These are phyloP conservation scores for Lichtheimia corymbifera DNA, from an alignment of 371 early-diverging fungal genomes.

Conservation along the genomic window DNA sequence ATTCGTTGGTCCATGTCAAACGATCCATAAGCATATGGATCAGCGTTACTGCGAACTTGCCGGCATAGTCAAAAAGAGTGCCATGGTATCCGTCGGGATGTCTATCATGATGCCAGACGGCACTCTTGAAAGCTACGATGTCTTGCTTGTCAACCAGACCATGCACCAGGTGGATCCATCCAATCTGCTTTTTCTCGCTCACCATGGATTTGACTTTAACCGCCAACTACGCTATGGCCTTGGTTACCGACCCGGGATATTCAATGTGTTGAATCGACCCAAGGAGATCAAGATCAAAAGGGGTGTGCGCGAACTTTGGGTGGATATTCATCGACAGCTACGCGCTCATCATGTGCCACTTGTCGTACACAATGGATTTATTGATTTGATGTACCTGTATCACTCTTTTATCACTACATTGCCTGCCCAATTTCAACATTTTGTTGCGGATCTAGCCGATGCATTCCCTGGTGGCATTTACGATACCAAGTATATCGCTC, in stretches of 20 bases:
- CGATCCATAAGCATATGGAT: slow-evolving; percentile 52
- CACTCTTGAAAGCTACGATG: slow-evolving; percentile 26
- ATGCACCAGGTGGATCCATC: slow-evolving; percentile 59
- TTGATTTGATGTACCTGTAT: slow-evolving; percentile 89
- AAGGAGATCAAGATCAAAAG: not conserved
- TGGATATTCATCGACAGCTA: slow-evolving; percentile 30
- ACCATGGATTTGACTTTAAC: slow-evolving; percentile 85
- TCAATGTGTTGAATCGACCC: not conserved
- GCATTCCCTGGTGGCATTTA: slow-evolving; percentile 85
- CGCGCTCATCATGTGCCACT: slow-evolving; percentile 53
- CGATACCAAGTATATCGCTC: slow-evolving; percentile 89
- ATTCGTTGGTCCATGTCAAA: slow-evolving; percentile 79
- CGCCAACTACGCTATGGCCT: slow-evolving; percentile 74
- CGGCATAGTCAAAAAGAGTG: slow-evolving; percentile 65
- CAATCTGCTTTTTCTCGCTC: slow-evolving; percentile 76
- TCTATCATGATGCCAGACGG: slow-evolving; percentile 29
- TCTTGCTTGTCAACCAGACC: slow-evolving; percentile 26
- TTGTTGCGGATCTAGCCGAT: slow-evolving; percentile 70
- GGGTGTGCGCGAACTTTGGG: slow-evolving; percentile 26
- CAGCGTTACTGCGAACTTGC: slow-evolving; percentile 75
- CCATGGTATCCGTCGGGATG: slow-evolving; percentile 83
- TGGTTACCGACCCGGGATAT: slow-evolving; percentile 62
- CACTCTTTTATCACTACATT: slow-evolving; percentile 77
- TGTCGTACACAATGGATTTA: slow-evolving; percentile 88
- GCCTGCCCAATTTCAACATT: slow-evolving; percentile 67